A percentile compares a stretch with the other conserved stretches of the same genome.
Evolutionary conservation across 306 rosid genomes (phyloP).

Genomic region (Lathyrus aphaca): DNA sequence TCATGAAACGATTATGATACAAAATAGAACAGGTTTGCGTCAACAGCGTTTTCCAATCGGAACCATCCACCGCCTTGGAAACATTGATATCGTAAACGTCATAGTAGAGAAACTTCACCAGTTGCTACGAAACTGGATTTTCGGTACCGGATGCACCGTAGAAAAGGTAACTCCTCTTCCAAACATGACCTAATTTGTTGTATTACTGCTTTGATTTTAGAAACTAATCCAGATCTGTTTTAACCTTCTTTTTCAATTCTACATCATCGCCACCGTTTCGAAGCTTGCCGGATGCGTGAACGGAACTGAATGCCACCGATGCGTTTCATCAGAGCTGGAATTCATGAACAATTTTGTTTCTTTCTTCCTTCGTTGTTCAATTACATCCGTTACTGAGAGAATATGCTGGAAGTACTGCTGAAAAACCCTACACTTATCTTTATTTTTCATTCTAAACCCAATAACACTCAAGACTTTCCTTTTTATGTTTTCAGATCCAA

Average conservation of each 20-base stretch:
- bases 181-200: constrained; percentile 82
- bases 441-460: constrained; percentile 62
- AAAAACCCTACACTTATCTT: constrained; percentile 75
- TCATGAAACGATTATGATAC: too few relatives aligned
- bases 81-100: constrained; percentile 80
- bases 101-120: constrained; percentile 73
- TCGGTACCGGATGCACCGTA: constrained; percentile 80
- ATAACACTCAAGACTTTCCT: too few relatives aligned
- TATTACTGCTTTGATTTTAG: constrained; percentile 81
- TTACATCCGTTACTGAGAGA: constrained; percentile 63
- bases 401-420: constrained; percentile 89
- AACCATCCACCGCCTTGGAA: constrained; percentile 57
- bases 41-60: constrained; percentile 59
- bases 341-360: constrained; percentile 62
- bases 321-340: constrained; percentile 33
- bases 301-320: constrained; percentile 72
- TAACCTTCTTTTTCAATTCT: constrained; percentile 71
- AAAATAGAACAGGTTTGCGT: too few relatives aligned
- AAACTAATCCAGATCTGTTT: constrained; percentile 80
- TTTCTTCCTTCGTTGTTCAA: constrained; percentile 62
- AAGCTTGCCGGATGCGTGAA: constrained; percentile 84
- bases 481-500: too few relatives aligned
- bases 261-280: constrained; percentile 69
- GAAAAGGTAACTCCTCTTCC: constrained; percentile 89
- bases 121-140: constrained; percentile 87